Evolutionary conservation across 1,284 basidiomycete genomes (phyloP).

Genomic region (Pulveroboletus sp.): DNA sequence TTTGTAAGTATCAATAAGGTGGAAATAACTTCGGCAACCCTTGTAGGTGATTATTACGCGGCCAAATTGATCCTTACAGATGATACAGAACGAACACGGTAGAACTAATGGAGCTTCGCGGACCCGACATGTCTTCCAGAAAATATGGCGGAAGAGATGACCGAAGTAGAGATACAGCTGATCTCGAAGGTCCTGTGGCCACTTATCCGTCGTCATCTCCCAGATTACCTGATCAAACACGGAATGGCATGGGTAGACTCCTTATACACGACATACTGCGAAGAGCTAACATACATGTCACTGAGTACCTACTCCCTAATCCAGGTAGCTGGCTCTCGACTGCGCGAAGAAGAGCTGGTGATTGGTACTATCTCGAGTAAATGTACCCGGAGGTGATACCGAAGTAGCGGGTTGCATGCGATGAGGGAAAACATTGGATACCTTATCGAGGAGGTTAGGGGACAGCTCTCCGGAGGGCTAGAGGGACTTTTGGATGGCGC

Average conservation of each 20-base stretch:
- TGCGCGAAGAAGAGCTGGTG: constrained; percentile 73
- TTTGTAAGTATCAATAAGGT: constrained; percentile 62
- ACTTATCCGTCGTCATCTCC: constrained; percentile 42
- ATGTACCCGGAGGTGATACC: constrained; percentile 58
- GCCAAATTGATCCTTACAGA: constrained; percentile 9
- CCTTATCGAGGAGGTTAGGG: constrained; percentile 54
- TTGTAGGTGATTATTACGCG: constrained; percentile 33
- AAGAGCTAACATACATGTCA: constrained; percentile 71
- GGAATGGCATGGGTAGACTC: constrained; percentile 38
- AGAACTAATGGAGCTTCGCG: constrained; percentile 52
- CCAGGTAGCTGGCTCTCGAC: constrained; percentile 51
- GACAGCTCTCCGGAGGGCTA: constrained; percentile 43
- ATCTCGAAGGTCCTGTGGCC: constrained; percentile 49
- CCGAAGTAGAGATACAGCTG: constrained; percentile 43
- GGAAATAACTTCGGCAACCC: constrained; percentile 52
- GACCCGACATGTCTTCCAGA: too few relatives aligned
- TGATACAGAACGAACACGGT: constrained; percentile 49
- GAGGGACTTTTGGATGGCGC: constrained; percentile 32
- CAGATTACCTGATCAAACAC: constrained; percentile 33
- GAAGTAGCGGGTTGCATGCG: constrained; percentile 58
- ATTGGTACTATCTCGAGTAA: constrained; percentile 72
- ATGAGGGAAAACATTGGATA: constrained; percentile 61
- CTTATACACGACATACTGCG: constrained; percentile 54
- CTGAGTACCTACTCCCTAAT: constrained; percentile 68
- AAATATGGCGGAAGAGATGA: too few relatives aligned